These are phyloP conservation scores for Pisolithus sp. DNA, from an alignment of 768 basidiomycete genomes.

Conservation along the genomic window DNA sequence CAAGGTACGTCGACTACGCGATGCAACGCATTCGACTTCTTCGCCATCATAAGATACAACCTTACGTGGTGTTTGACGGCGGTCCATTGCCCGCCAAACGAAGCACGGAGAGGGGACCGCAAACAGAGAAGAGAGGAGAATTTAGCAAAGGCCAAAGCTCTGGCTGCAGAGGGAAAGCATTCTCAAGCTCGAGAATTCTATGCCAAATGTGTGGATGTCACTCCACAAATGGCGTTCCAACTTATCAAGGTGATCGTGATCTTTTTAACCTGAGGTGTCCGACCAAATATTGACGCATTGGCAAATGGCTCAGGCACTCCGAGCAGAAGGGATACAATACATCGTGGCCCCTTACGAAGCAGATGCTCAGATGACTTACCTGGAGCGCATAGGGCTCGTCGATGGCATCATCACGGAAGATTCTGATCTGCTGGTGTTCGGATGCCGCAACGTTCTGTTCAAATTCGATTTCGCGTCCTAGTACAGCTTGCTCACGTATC, in stretches of 20 bases:
- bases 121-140: slow-evolving; percentile 72
- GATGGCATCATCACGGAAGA: slow-evolving; percentile 96
- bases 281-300: background rate
- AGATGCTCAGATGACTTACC: slow-evolving; percentile 91
- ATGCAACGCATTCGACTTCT: slow-evolving; percentile 89
- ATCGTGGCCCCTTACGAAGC: slow-evolving; percentile 98
- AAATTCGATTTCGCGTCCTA: slow-evolving; percentile 74
- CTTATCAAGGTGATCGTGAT: slow-evolving; percentile 75
- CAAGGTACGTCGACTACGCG: slow-evolving; percentile 91
- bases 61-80: slow-evolving; percentile 94
- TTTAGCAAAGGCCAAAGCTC: slow-evolving; percentile 61
- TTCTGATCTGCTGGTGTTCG: slow-evolving; percentile 95
- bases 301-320: slow-evolving; percentile 61
- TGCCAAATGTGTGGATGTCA: slow-evolving; percentile 89
- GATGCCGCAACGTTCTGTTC: slow-evolving; percentile 89
- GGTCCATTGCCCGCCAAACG: slow-evolving; percentile 93
- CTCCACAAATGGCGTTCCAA: slow-evolving; percentile 96
- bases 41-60: slow-evolving; percentile 75
- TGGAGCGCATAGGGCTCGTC: slow-evolving; percentile 76
- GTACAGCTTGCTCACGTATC: slow-evolving; percentile 62
- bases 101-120: slow-evolving; percentile 78
- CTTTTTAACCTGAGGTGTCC: background rate
- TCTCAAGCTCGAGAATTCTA: slow-evolving; percentile 83
- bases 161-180: slow-evolving; percentile 73
- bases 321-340: slow-evolving; percentile 73